A percentile compares a stretch with the other conserved stretches of the same genome.
These are phyloP conservation scores for Psidium guajava DNA, from an alignment of 345 rosid genomes.

Conservation along the genomic window DNA sequence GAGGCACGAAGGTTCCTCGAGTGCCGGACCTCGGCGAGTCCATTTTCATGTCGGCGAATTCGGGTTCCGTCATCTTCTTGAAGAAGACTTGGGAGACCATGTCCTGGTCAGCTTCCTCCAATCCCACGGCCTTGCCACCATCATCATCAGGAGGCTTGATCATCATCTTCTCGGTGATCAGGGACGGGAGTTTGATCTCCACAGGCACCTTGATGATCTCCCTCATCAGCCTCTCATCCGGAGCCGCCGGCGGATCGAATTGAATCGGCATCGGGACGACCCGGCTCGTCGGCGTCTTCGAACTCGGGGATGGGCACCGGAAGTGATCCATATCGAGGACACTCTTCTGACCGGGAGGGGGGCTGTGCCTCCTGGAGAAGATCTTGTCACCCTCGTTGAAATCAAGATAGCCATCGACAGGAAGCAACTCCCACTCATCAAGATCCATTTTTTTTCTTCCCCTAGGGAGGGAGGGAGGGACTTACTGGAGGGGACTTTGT, in stretches of 20 bases:
- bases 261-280: conserved; percentile 55
- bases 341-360: conserved; percentile 13
- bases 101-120: conserved; percentile 36
- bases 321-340: conserved; percentile 45
- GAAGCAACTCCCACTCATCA: conserved; percentile 90
- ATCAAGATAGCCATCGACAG: conserved; percentile 34
- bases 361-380: conserved; percentile 5
- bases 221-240: conserved; percentile 7
- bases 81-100: conserved; percentile 76
- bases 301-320: conserved; percentile 40
- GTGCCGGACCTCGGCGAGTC: conserved; percentile 51
- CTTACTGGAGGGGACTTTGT: not conserved
- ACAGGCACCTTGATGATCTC: not conserved
- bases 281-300: conserved; percentile 23
- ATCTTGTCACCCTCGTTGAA: conserved; percentile 26
- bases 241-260: conserved; percentile 41
- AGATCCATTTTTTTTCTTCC: conserved; percentile 42
- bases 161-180: conserved; percentile 22
- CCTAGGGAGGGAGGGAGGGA: not conserved
- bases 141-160: conserved; percentile 5
- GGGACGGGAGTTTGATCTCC: conserved; percentile 12
- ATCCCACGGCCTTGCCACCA: not conserved
- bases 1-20: conserved; percentile 14
- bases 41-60: conserved; percentile 94
- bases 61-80: conserved; percentile 67